Evolutionary conservation across 2,329 filamentous ascomycete genomes (phyloP).

Genomic region (Fusarium sp.): DNA sequence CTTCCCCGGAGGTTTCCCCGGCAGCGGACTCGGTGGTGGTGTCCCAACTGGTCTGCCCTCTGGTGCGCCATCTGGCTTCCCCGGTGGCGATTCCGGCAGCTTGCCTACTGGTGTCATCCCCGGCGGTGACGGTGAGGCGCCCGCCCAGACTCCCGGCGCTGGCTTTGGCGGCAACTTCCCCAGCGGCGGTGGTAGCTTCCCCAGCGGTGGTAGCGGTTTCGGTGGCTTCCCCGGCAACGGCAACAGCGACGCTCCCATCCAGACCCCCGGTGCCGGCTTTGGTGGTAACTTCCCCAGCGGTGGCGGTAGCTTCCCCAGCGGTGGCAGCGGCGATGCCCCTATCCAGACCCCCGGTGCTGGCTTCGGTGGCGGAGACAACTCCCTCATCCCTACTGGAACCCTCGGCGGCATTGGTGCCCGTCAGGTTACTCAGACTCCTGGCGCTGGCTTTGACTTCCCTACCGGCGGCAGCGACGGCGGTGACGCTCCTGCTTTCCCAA

Average conservation of each 20-base stretch:
- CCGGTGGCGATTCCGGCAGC: background rate
- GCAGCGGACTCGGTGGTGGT: conserved; percentile 24
- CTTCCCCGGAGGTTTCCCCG: conserved; percentile 19
- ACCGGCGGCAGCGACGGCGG: background rate
- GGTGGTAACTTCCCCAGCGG: background rate
- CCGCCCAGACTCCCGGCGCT: conserved; percentile 7
- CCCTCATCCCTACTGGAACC: background rate
- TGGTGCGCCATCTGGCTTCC: background rate
- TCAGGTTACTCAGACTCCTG: conserved; percentile 7
- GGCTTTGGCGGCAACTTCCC: conserved; percentile 12
- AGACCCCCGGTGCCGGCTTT: conserved; percentile 8
- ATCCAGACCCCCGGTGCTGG: conserved; percentile 7
- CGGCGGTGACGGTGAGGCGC: background rate
- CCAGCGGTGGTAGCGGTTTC: background rate
- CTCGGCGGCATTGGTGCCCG: background rate
- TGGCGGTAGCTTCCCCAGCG: background rate
- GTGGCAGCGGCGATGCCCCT: conserved; percentile 5
- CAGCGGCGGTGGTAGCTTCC: background rate
- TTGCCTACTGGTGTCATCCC: conserved; percentile 1
- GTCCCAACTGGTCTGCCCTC: conserved; percentile 11
- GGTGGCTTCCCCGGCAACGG: conserved; percentile 4
- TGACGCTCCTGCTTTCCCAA: background rate
- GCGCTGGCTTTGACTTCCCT: conserved; percentile 4
- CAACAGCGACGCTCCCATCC: background rate
- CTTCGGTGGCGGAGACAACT: background rate